Base-by-base conservation (phyloP, 208 protist species). In the Trichomonas vaginalis region DNA sequence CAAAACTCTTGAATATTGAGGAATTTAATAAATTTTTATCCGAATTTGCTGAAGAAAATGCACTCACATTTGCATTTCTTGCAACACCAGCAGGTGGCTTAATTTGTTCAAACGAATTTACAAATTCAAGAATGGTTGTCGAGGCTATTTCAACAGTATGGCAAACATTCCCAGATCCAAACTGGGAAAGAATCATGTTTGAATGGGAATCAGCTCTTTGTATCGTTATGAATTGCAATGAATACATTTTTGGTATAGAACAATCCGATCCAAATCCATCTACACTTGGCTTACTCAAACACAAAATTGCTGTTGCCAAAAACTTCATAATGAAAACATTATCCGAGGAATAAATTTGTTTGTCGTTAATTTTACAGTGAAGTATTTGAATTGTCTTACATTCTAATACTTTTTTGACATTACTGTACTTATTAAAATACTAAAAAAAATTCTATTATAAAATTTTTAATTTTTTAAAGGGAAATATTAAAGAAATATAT, bases 21-120 rank as follows among this genome's bases (percentile, higher is more conserved):
- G 45, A 0, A 10, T n/a, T 45, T 39, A 35, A 51, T 1, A 51
- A 35, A 9, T 92, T 92, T 92, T 51, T 92, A 51, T 39, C 17
- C 9, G 37, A 35, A 17, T 92, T 92, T 39, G 86, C 45, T 6
- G n/a, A 92, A 27, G 45, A 92, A 51, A 92, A 92, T 15, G 45
- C 32, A 15, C 14, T 45, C 8, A 27, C 35, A 0, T 39, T 92
- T 40, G 86, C 86, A 0, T 92, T 92, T 39, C 0, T 92, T 1
- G 42, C 86, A 51, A 92, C 86, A 27, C 15, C 45, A 9, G 86
- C 23, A 37, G 86, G 86, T 40, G 86, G 86, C 3, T 35, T 92
- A 39, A 92, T 92, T 92, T 92, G 86, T 39, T 92, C 86, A 49
- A 92, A 48, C 17, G 86, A 92, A 35, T 51, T 92, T 51, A 88